phyloP scores from a whole-genome alignment of 192 early-diverging fungal species.

The Podila clonocystis region DNA sequence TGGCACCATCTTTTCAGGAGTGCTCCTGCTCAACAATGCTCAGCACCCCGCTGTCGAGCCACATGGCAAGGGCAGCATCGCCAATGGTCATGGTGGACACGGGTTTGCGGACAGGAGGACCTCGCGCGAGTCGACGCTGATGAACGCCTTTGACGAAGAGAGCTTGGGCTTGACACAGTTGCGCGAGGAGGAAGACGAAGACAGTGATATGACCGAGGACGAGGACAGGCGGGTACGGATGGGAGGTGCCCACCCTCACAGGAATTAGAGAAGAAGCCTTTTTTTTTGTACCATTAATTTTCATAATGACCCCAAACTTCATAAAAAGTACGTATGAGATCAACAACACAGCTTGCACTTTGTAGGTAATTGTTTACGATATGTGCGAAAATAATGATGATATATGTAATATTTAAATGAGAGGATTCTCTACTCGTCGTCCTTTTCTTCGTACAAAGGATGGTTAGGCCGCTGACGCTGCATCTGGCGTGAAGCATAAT shows the following conservation, averaged over 20 bases:
- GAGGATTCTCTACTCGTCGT: constrained; percentile 6
- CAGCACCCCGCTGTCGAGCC: constrained; percentile 28
- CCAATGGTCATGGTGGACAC: constrained; percentile 29
- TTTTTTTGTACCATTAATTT: background rate
- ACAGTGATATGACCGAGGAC: constrained; percentile 42
- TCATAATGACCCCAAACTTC: background rate
- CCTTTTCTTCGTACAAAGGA: constrained; percentile 16
- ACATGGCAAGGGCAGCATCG: constrained; percentile 36
- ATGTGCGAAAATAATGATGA: too few species aligned
- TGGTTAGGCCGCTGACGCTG: constrained; percentile 11
- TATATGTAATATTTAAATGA: too few species aligned
- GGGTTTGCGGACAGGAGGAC: constrained; percentile 51
- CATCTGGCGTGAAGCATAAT: constrained; percentile 20
- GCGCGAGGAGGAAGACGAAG: constrained; percentile 45
- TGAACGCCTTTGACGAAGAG: constrained; percentile 58
- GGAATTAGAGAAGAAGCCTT: constrained; percentile 10
- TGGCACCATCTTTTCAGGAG: constrained; percentile 92
- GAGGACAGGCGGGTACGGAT: constrained; percentile 37
- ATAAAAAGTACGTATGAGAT: too few species aligned
- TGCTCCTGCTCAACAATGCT: constrained; percentile 81
- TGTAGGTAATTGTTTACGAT: too few species aligned
- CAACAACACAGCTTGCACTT: too few species aligned
- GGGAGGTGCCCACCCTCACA: constrained; percentile 27
- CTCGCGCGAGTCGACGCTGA: constrained; percentile 58
- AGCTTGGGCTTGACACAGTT: constrained; percentile 56